These are phyloP conservation scores for Sinapis alba DNA, from an alignment of 441 rosid species.

Conservation along the genomic window DNA sequence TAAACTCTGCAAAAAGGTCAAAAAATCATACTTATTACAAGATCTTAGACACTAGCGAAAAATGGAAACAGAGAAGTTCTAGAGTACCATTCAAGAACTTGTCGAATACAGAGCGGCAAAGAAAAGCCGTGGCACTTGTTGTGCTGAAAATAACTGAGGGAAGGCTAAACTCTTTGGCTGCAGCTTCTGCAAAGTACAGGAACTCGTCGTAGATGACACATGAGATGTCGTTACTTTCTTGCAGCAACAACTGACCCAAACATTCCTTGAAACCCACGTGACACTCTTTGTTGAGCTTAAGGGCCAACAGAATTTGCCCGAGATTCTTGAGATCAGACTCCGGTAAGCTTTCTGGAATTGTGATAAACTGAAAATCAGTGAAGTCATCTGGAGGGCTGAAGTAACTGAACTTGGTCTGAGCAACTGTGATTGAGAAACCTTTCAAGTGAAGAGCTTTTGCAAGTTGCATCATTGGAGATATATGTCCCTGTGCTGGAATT, in stretches of 20 bases:
- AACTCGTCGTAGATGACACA: conserved; percentile 57
- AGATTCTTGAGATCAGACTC: not conserved
- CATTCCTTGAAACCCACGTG: conserved; percentile 30
- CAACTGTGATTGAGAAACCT: conserved; percentile 37
- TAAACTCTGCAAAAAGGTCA: conserved; percentile 23
- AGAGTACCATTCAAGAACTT: conserved; percentile 6
- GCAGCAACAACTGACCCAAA: conserved; percentile 24
- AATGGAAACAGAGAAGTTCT: not conserved
- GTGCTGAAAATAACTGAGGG: conserved; percentile 51
- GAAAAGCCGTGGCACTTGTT: conserved; percentile 30
- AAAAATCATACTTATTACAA: not conserved
- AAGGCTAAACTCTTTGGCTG: conserved; percentile 40
- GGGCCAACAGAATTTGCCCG: not conserved
- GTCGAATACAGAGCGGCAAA: conserved; percentile 23
- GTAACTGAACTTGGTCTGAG: conserved; percentile 2
- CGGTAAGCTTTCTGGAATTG: conserved; percentile 32
- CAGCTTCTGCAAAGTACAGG: conserved; percentile 46
- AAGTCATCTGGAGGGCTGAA: not conserved
- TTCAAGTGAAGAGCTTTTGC: conserved; percentile 19
- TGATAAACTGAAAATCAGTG: conserved; percentile 34
- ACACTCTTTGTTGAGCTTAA: conserved; percentile 33
- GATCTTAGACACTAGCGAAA: not conserved
- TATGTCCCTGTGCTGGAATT: conserved; percentile 47
- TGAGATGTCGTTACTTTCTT: conserved; percentile 8
- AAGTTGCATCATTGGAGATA: conserved; percentile 47